Percentiles rank a stretch among this genome's conserved stretches.
Conservation (phyloP, 1,284 basidiomycete genomes). For the Kalmanozyma brasiliensis region DNA sequence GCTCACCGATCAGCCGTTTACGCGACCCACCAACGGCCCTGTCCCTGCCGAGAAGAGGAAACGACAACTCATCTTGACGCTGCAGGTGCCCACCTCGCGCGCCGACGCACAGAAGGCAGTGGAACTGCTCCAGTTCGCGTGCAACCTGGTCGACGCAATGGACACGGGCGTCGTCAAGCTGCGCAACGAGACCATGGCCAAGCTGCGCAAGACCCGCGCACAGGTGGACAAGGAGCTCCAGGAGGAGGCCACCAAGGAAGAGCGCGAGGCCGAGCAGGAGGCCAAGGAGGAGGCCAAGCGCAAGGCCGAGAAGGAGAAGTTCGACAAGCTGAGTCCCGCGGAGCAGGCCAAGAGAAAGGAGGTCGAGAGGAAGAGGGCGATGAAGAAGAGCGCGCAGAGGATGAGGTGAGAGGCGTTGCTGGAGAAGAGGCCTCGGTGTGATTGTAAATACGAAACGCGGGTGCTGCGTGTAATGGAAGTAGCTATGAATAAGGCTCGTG, state of each 20-base stretch:
- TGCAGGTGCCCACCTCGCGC: constrained; percentile 48
- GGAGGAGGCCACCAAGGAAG: constrained; percentile 47
- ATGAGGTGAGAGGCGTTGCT: constrained; percentile 2
- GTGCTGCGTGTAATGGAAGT: background rate
- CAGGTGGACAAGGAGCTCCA: constrained; percentile 55
- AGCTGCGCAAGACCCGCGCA: constrained; percentile 55
- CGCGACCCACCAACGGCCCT: constrained; percentile 36
- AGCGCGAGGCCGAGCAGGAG: constrained; percentile 58
- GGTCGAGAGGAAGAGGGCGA: constrained; percentile 60
- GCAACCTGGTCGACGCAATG: constrained; percentile 64
- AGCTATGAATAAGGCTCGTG: too few species aligned
- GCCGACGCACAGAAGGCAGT: constrained; percentile 31
- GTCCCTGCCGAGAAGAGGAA: constrained; percentile 45
- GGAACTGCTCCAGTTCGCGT: constrained; percentile 55
- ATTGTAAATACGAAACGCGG: background rate
- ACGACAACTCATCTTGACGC: constrained; percentile 55
- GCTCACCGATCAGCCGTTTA: constrained; percentile 60
- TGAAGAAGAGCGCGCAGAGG: constrained; percentile 54
- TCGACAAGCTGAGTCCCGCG: constrained; percentile 59
- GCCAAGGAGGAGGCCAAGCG: constrained; percentile 54
- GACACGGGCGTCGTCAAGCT: constrained; percentile 46
- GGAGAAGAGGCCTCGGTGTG: background rate
- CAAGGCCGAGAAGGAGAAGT: constrained; percentile 60
- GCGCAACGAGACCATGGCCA: constrained; percentile 46
- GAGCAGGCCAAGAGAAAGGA: constrained; percentile 66